Base-by-base conservation (phyloP, 768 basidiomycete species). In the Mycena belliarum region DNA sequence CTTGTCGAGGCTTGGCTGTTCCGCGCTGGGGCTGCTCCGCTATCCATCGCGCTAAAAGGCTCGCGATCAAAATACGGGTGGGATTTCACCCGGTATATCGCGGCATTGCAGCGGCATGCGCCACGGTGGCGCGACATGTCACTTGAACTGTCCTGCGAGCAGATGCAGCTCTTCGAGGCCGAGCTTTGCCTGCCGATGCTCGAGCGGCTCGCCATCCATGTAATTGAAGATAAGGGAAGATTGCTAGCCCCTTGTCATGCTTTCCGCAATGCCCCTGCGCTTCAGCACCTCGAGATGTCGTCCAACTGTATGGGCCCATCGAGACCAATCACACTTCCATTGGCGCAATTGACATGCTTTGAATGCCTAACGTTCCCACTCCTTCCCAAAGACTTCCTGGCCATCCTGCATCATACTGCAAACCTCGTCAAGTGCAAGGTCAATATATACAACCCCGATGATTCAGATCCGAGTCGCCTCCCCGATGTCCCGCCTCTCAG, bases 141-240 rank as follows among this genome's bases (percentile, higher is more conserved):
- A n/a, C 33, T 53, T 10, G 24, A 38, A 5, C 5, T 53, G 32
- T 20, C 52, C n/a, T 12, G 25, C 25, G 35, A 35, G n/a, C 3
- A 38, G 6, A 6, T 38, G 4, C 20, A 37, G 18, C 11, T 53
- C 2, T 45, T 53, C n/a, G 33, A n/a, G n/a, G 9, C 43, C 18
- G 43, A 53, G 16, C 52, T 53, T 20, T 21, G 16, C 20, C 52
- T 53, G 18, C 52, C 52, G 12, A 42, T 45, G 44, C 44, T 53
- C 9, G 52, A 53, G 44, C 20, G 52, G 11, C 44, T 53, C n/a
- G 3, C 44, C 24, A 14, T 53, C 21, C 4, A 38, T 4, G 6
- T n/a, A 6, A n/a, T 3, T 38, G 37, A n/a, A 4, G 5, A 18
- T 10, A n/a, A n/a, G 2, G 18, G 8, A 37, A 37, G 5, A n/a